Evolutionary conservation across 1,284 basidiomycete genomes (phyloP), one percentile per base, ranked within the genome.

Genomic region (Fomitiporia mediterranea): DNA sequence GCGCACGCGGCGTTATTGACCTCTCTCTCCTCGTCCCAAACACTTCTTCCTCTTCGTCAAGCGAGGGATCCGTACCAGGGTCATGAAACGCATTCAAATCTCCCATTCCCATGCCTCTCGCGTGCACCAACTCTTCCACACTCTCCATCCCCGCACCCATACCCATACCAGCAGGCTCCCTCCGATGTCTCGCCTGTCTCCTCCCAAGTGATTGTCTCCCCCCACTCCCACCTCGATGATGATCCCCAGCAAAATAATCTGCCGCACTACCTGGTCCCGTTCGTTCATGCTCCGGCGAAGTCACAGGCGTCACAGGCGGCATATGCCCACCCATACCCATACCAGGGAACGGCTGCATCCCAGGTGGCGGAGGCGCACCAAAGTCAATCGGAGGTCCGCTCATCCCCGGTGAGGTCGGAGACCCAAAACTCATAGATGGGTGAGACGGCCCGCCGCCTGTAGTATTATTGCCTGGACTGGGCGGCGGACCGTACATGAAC

Each of bases 201-300:
- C 28, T 23, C 21, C 37, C 21, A 23, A 44, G 40, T 17, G 25
- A 23, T 2, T 40, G 50, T 17, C 37, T 25, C 37, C 28, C 21
- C 35, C 19, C 9, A 38, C 46, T 11, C n/a, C 40, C 13, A 21
- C 19, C 38, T n/a, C 17, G 27, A 43, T 34, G 39, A 46, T 53
- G 51, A 11, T 53, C 51, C 3, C 25, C 51, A 13, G 25, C 30
- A 15, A 53, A 57, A 19, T 57, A 57, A 21, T 57, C 56, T 13
- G 51, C 50, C n/a, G 51, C 51, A 25, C 56, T 53, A 28, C 51
- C 44, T 32, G 32, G n/a, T 7, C 37, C n/a, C n/a, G 54, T 37
- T 13, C 37, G 40, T 1, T 44, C 54, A 19, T 34, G 5, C 48
- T 34, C 48, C n/a, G n/a, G n/a, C n/a, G n/a, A n/a, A n/a, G n/a